Conservation (phyloP, 148 eudicot species). For the Persicaria tinctoria region DNA sequence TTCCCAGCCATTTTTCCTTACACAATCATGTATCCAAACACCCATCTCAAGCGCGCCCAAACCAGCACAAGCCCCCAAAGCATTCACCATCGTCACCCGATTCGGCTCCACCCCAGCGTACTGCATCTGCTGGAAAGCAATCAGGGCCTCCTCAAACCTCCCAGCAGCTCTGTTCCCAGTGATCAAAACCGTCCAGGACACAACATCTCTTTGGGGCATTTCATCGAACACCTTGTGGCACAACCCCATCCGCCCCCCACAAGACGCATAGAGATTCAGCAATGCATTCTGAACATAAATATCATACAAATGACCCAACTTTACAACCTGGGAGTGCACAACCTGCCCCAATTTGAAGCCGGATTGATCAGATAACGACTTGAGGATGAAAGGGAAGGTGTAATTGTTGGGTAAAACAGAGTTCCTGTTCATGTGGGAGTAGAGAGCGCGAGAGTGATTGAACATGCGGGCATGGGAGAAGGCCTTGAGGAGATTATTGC, state of each 20-base stretch:
- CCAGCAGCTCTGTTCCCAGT: constrained; percentile 38
- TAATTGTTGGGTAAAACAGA: constrained; percentile 38
- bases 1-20: constrained; percentile 25
- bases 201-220: constrained; percentile 38
- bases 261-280: constrained; percentile 38
- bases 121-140: constrained; percentile 35
- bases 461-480: constrained; percentile 25
- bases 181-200: constrained; percentile 48
- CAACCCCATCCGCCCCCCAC: constrained; percentile 29
- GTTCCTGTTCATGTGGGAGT: constrained; percentile 31
- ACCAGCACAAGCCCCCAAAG: constrained; percentile 44
- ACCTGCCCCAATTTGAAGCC: constrained; percentile 29
- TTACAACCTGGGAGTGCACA: constrained; percentile 37
- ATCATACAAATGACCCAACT: constrained; percentile 39
- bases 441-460: constrained; percentile 22
- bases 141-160: constrained; percentile 36
- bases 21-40: constrained; percentile 39
- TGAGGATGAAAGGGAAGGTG: constrained; percentile 51
- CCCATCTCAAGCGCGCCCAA: constrained; percentile 40
- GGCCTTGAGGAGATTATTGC: constrained; percentile 36
- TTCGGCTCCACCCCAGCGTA: constrained; percentile 40
- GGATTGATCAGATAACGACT: constrained; percentile 27
- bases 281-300: constrained; percentile 45
- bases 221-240: constrained; percentile 56
- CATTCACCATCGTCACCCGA: constrained; percentile 38